Base-by-base conservation (phyloP, 2,329 filamentous ascomycete species). In the Diplocarpon rosae region DNA sequence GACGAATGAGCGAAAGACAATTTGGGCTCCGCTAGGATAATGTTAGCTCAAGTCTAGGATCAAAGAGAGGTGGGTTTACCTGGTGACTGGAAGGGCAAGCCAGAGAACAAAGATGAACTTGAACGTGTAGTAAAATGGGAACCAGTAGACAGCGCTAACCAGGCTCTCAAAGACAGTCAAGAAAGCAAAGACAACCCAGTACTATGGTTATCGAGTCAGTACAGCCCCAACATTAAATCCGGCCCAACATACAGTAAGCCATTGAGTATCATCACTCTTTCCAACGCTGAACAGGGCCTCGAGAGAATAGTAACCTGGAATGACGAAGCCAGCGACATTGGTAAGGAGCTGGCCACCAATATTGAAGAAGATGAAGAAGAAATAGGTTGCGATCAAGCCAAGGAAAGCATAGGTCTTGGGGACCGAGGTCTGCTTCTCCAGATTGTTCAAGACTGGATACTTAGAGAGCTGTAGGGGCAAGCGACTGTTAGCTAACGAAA, bases 81-180 rank as follows among this genome's bases (percentile, higher is more conserved):
- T 74, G 73, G 93, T 95, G 67, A 85, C 77, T 66, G 92, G 92
- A 62, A 98, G 87, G 59, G 90, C 81, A 71, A 98, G 88, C 92
- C 92, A 98, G 66, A 98, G 81, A 60, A 96, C 76, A 66, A 96
- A 84, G 63, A 93, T 73, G 65, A 98, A 95, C 78, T 98, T 98
- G 84, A 98, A 96, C 65, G 89, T 90, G 71, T 86, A 98, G 83
- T 98, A 98, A 74, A 98, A 98, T 63, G 92, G 84, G 73, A 93
- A 87, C 85, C 85, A 93, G 76, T 92, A 92, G 52, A 90, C 84
- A 52, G 87, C 83, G 68, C 76, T 88, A 61, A 93, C 69, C 50
- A 84, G 75, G 66, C 83, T 88, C 75, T 93, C 86, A 58, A 87
- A 63, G 39, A 92, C 83, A 69, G 83, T 88, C 68, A 92, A 78